Evolutionary conservation across 169 alveolate species (phyloP), one percentile per base, ranked within the genome.

Genomic region (Nephromyces sp.): DNA sequence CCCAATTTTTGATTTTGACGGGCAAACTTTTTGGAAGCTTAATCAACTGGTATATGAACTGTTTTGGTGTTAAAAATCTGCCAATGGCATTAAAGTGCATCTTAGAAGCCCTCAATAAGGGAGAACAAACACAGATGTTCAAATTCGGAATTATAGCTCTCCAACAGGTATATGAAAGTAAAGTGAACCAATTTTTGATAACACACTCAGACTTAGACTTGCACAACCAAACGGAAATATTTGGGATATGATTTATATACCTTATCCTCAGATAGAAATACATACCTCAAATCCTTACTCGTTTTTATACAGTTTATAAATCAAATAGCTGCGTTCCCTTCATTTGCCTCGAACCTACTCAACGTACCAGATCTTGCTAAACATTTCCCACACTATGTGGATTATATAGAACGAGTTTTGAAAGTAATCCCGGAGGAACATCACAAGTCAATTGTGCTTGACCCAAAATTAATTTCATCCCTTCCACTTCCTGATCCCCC

Each of bases 111-210:
- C 63, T 84, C 6, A 53, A 72, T 62, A 82, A 82, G 51, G 80
- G 64, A 27, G 82, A 68, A 29, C 66, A 77, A 64, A 72, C 84
- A 22, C 72, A 78, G 52, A 78, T 84, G 86, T 84, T 80, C 33
- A 53, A 73, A 30, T 84, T 84, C 34, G 90, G 90, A 22, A 51
- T 84, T 32, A 64, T 77, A 24, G 90, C 88, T 0, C 78, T 84
- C 68, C 84, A 82, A 24, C 84, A 78, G 62, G 64, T 84, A 2
- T 68, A 62, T 22, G 79, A n/a, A n/a, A n/a, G n/a, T n/a, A n/a
- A n/a, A n/a, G n/a, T n/a, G n/a, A n/a, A n/a, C n/a, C n/a, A n/a
- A n/a, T n/a, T n/a, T n/a, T n/a, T n/a, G n/a, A n/a, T n/a, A n/a
- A n/a, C n/a, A n/a, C n/a, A n/a, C n/a, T n/a, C n/a, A n/a, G n/a